Percentiles rank a stretch among this genome's conserved stretches.
phyloP scores from a whole-genome alignment of 768 basidiomycete genomes.

The Suillus hirtellus region DNA sequence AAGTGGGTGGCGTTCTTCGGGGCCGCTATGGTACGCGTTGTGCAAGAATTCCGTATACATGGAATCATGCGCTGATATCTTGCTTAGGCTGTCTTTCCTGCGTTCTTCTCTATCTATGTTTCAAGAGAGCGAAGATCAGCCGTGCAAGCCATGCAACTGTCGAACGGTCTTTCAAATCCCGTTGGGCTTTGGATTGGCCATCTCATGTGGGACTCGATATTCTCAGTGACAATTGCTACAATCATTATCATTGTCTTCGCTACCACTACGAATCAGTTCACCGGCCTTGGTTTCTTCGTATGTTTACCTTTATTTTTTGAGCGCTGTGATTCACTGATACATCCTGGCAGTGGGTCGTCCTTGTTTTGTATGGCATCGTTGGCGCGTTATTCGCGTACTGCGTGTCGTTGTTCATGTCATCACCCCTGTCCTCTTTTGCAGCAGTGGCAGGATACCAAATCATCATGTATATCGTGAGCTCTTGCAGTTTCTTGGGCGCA shows the following conservation, averaged over 20 bases:
- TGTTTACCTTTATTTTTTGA: slow-evolving; percentile 31
- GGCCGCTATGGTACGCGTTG: slow-evolving; percentile 58
- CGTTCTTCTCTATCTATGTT: slow-evolving; percentile 79
- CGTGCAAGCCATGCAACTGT: slow-evolving; percentile 82
- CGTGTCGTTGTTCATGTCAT: slow-evolving; percentile 57
- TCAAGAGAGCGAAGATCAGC: slow-evolving; percentile 65
- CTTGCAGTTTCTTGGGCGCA: background rate
- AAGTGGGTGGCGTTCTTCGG: slow-evolving; percentile 79
- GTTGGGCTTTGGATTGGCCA: slow-evolving; percentile 79
- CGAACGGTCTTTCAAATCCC: slow-evolving; percentile 71
- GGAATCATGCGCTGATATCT: background rate
- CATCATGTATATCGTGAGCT: slow-evolving; percentile 66
- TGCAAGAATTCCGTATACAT: background rate
- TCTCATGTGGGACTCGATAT: slow-evolving; percentile 68
- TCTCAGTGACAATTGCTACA: slow-evolving; percentile 59
- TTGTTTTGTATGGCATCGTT: slow-evolving; percentile 70
- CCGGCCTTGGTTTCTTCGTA: slow-evolving; percentile 63
- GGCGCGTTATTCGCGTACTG: slow-evolving; percentile 71
- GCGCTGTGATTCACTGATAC: slow-evolving; percentile 6
- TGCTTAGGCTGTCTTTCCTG: slow-evolving; percentile 69
- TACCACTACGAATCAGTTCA: slow-evolving; percentile 57
- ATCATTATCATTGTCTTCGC: slow-evolving; percentile 66
- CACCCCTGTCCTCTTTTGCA: slow-evolving; percentile 75
- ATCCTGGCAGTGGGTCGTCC: slow-evolving; percentile 59
- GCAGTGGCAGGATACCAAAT: slow-evolving; percentile 72